Conservation (phyloP, 2,329 filamentous ascomycete species). For the Fusarium sp. region DNA sequence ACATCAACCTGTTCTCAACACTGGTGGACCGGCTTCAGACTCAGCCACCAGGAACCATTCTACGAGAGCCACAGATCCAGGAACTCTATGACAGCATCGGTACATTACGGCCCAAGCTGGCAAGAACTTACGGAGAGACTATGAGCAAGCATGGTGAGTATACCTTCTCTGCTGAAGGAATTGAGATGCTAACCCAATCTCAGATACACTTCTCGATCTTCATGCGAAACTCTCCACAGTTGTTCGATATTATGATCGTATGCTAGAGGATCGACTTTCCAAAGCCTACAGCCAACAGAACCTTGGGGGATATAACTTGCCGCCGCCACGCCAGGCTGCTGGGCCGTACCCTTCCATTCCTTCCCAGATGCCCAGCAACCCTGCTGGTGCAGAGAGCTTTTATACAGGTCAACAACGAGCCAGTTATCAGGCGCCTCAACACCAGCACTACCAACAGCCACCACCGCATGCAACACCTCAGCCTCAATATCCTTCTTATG, state of each 20-base stretch:
- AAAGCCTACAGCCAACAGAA: constrained; percentile 89
- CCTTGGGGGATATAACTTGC: constrained; percentile 71
- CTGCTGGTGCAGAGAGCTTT: constrained; percentile 77
- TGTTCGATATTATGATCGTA: constrained; percentile 95
- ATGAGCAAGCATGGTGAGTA: constrained; percentile 96
- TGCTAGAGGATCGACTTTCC: constrained; percentile 95
- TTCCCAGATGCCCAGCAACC: constrained; percentile 58
- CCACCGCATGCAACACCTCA: constrained; percentile 46
- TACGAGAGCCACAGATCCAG: constrained; percentile 97
- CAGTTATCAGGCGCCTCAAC: constrained; percentile 63
- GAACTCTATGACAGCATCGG: constrained; percentile 98
- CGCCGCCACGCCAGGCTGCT: constrained; percentile 61
- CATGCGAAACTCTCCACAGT: constrained; percentile 96
- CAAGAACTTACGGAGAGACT: constrained; percentile 95
- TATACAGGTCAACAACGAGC: constrained; percentile 74
- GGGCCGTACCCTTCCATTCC: constrained; percentile 79
- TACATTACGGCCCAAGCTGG: constrained; percentile 90
- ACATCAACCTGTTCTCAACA: constrained; percentile 95
- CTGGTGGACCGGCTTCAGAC: constrained; percentile 94
- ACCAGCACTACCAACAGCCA: constrained; percentile 47
- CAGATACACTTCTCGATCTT: constrained; percentile 91
- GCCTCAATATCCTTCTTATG: constrained; percentile 56
- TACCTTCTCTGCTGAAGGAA: background rate
- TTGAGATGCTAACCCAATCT: constrained; percentile 25
- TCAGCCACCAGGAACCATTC: constrained; percentile 92